Base-by-base conservation (phyloP, 2,329 filamentous ascomycete species). In the Sporothrix dimorphospora region DNA sequence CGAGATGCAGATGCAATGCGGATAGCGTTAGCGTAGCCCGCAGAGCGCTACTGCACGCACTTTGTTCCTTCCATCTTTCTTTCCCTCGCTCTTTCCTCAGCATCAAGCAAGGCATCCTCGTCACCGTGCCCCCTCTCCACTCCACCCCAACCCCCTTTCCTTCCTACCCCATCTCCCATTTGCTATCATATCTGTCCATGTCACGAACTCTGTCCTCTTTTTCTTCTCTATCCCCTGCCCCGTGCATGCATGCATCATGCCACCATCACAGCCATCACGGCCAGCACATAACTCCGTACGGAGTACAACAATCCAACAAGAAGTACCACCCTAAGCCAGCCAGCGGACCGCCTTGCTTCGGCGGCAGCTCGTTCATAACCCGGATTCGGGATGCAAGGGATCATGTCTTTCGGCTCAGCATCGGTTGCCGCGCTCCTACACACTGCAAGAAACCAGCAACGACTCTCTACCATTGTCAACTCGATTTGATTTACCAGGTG, bases 1-100 rank as follows among this genome's bases (percentile, higher is more conserved):
- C 30, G 30, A 24, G n/a, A 51, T 30, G 27, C 53, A 57, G 53
- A 19, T 30, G 53, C 53, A 34, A 16, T 47, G 45, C 14, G 34
- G 27, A 57, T 34, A n/a, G 53, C 53, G 55, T 40, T 40, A 61
- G 34, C n/a, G 27, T 30, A 21, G 27, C n/a, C 19, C 14, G 34
- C 55, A 61, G 53, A 19, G 24, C 55, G 34, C 55, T 61, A 61
- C 55, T 61, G 55, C 55, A 61, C 30, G 34, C 55, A 61, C 55
- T n/a, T 40, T 21, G 55, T 61, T 61, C 55, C 55, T 40, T 38
- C 30, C 55, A 42, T 42, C 12, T n/a, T 30, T 4, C 49, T 53
- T 24, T 53, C 14, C 47, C 47, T 21, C 45, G 45, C 47, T 42
- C 40, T 42, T 42, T 42, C 40, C 40, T 42, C 40, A 42, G 40